Evolutionary conservation across 2,329 filamentous ascomycete genomes (phyloP).

Genomic region (Fusarium humuli): DNA sequence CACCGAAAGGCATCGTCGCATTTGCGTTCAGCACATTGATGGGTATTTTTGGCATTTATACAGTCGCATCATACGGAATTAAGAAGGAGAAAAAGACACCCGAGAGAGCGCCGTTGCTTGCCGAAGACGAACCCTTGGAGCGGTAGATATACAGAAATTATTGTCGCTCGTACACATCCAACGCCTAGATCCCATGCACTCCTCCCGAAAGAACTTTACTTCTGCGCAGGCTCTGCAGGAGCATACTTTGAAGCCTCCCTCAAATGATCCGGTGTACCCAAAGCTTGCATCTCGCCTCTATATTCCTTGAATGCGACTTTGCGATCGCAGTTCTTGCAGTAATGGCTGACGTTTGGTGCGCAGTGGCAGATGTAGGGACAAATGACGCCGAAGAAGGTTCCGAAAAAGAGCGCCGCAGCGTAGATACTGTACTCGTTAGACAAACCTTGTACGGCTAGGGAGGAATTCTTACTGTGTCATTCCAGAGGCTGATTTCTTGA

Average conservation of each 20-base stretch:
- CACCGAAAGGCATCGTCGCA: slow-evolving; percentile 76
- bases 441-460: no score
- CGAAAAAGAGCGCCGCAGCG: slow-evolving; percentile 40
- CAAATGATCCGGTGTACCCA: slow-evolving; percentile 46
- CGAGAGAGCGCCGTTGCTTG: slow-evolving; percentile 43
- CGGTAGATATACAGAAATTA: slow-evolving; percentile 20
- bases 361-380: slow-evolving; percentile 43
- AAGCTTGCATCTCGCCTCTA: slow-evolving; percentile 30
- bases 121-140: slow-evolving; percentile 2
- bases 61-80: slow-evolving; percentile 74
- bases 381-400: slow-evolving; percentile 40
- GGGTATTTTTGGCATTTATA: slow-evolving; percentile 74
- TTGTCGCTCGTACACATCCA: not conserved
- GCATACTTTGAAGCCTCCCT: slow-evolving; percentile 43
- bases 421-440: slow-evolving; percentile 17
- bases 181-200: not conserved
- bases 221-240: slow-evolving; percentile 16
- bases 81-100: slow-evolving; percentile 31
- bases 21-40: slow-evolving; percentile 77
- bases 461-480: slow-evolving; percentile 42
- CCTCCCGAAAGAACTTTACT: not conserved
- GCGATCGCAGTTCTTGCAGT: slow-evolving; percentile 44
- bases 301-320: slow-evolving; percentile 40
- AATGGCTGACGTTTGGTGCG: slow-evolving; percentile 40
- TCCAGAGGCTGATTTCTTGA: slow-evolving; percentile 38